Conservation (phyloP, 2,329 filamentous ascomycete genomes). For the Paracorniculantispora psalliotae region DNA sequence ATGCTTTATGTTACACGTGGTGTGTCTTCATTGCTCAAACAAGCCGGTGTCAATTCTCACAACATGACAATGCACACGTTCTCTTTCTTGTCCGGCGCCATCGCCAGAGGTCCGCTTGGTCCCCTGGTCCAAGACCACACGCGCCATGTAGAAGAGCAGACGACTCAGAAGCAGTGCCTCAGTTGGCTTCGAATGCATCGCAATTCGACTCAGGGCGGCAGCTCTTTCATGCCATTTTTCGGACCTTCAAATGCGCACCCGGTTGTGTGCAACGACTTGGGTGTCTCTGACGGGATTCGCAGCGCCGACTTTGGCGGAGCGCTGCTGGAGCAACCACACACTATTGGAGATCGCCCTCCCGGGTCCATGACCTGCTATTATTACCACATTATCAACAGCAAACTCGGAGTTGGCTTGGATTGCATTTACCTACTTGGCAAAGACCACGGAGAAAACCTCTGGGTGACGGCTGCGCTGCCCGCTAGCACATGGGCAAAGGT, state of each 20-base stretch:
- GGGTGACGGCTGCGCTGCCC: background rate
- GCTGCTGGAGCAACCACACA: background rate
- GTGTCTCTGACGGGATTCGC: background rate
- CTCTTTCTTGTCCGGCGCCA: background rate
- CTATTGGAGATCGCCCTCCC: background rate
- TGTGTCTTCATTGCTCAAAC: background rate
- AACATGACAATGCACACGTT: background rate
- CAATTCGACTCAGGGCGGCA: background rate
- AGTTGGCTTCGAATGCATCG: background rate
- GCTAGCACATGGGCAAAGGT: background rate
- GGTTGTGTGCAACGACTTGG: background rate
- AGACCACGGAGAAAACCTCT: background rate
- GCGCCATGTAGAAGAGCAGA: background rate
- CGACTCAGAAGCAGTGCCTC: background rate
- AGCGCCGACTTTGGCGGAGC: background rate
- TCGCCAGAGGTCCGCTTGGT: background rate
- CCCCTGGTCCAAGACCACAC: background rate
- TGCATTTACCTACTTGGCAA: constrained; percentile 7
- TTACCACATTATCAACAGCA: constrained; percentile 2
- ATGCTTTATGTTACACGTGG: background rate
- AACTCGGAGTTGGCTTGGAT: background rate
- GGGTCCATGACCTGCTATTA: constrained; percentile 4
- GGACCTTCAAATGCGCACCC: background rate
- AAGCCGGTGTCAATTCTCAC: background rate
- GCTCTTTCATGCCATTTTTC: background rate